Base-by-base conservation (phyloP, 2,329 filamentous ascomycete genomes). In the Alternaria postmessia region DNA sequence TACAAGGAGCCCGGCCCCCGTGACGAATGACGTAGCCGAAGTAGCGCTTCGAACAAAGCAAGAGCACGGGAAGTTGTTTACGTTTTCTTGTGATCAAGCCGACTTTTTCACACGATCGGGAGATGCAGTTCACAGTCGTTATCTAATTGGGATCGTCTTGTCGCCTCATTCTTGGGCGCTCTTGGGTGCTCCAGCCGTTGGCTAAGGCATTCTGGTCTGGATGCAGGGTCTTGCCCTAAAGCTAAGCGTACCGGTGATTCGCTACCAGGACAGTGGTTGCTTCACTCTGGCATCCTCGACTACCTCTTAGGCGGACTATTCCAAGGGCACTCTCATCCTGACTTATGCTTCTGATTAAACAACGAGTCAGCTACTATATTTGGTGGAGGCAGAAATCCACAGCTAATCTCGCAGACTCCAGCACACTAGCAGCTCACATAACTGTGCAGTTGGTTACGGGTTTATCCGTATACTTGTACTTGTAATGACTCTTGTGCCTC, bases 401-500 rank as follows among this genome's bases (percentile, higher is more conserved):
- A 6, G 44, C 44, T 30, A 11, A 38, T 38, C 1, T 39, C 32
- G 20, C 20, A 51, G 9, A 18, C 22, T 26, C 22, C 14, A 4
- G 20, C 48, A 51, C 14, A n/a, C 34, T 34, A 28, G 12, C 48
- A 39, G 11, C 39, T 55, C 43, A 72, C 68, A 72, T 72, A 24
- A 69, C 60, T 4, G 41, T 59, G 51, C 70, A 72, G 41, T 69
- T 67, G 12, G 66, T 67, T 6, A 59, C 63, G 26, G 70, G 65
- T 49, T 57, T 64, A 9, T 59, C 63, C 36, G 68, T 65, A 41
- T 66, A 66, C 20, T 60, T 61, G 54, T 72, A 70, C 49, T 63
- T 64, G 52, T 66, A 65, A 34, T 63, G 62, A 48, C 65, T 72
- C 61, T 47, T 70, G 41, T 66, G 67, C 26, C 55, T 63, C 36